Conservation (phyloP, 768 basidiomycete species). For the Suillus subaureus region DNA sequence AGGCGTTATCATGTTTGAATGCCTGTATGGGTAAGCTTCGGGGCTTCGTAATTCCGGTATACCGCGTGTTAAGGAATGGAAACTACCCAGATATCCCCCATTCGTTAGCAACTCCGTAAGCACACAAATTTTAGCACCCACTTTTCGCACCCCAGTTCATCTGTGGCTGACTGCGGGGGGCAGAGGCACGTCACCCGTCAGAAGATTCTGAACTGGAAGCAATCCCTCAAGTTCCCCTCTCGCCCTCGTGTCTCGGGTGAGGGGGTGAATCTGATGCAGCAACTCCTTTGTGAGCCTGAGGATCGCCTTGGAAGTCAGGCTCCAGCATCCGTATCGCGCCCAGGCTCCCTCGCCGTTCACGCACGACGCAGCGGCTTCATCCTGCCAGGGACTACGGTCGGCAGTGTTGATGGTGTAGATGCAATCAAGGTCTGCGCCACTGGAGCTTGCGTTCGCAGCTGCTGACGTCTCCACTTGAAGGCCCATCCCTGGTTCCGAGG, state of each 20-base stretch:
- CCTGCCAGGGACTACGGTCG: slow-evolving; percentile 47
- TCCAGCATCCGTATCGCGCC: slow-evolving; percentile 66
- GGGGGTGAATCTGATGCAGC: slow-evolving; percentile 85
- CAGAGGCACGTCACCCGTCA: slow-evolving; percentile 93
- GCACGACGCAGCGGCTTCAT: slow-evolving; percentile 74
- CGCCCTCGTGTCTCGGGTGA: slow-evolving; percentile 85
- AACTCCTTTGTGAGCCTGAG: slow-evolving; percentile 92
- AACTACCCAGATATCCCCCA: slow-evolving; percentile 74
- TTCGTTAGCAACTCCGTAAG: slow-evolving; percentile 93
- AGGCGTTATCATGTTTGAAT: slow-evolving; percentile 96
- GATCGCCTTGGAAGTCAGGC: slow-evolving; percentile 85
- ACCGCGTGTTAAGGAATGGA: slow-evolving; percentile 16
- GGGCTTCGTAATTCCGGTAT: slow-evolving; percentile 29
- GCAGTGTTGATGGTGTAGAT: slow-evolving; percentile 81
- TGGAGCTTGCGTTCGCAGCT: slow-evolving; percentile 15
- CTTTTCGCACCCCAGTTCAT: slow-evolving; percentile 11
- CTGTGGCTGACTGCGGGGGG: slow-evolving; percentile 7
- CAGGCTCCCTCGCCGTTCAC: slow-evolving; percentile 76
- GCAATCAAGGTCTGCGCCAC: slow-evolving; percentile 72
- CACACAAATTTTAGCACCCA: slow-evolving; percentile 30
- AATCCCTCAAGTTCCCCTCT: slow-evolving; percentile 83
- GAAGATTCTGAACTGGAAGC: slow-evolving; percentile 96
- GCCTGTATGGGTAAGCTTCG: slow-evolving; percentile 78
- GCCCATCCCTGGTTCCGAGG: slow-evolving; percentile 89
- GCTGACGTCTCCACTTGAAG: slow-evolving; percentile 41